Percentiles rank a stretch among this genome's conserved stretches.
Conservation (phyloP, 257 asterid genomes). For the Prunella vulgaris region DNA sequence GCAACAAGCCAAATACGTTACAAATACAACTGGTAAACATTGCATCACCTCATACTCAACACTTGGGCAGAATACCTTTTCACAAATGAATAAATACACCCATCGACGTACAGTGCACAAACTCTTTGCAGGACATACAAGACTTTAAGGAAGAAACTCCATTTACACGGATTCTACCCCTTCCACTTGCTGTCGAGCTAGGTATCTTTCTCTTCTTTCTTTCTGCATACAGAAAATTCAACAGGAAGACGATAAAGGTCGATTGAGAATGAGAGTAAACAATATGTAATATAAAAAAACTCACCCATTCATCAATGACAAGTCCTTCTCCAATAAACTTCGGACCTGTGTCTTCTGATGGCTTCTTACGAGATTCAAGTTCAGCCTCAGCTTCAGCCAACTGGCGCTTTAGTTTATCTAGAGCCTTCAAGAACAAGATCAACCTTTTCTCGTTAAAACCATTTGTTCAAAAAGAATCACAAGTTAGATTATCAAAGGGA, state of each 20-base stretch:
- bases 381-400: conserved; percentile 90
- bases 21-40: conserved; percentile 22
- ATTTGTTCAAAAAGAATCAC: background rate
- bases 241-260: conserved; percentile 1
- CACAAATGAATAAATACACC: conserved; percentile 29
- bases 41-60: conserved; percentile 20
- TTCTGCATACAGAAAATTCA: conserved; percentile 41
- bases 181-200: conserved; percentile 88
- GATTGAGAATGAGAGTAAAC: background rate
- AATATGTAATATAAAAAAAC: conserved; percentile 12
- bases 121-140: background rate
- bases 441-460: conserved; percentile 7
- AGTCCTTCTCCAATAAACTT: conserved; percentile 88
- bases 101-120: conserved; percentile 22
- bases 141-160: conserved; percentile 16
- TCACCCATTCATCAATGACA: conserved; percentile 90
- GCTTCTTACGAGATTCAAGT: conserved; percentile 76
- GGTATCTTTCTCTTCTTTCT: conserved; percentile 94
- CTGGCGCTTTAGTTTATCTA: conserved; percentile 69
- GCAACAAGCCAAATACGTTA: conserved; percentile 25
- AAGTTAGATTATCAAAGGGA: background rate
- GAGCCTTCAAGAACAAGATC: conserved; percentile 43
- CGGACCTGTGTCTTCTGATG: conserved; percentile 66
- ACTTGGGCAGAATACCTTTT: conserved; percentile 22
- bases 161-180: conserved; percentile 62